Percentiles rank a stretch among this genome's conserved stretches.
Evolutionary conservation across 1,139 yeast genomes (phyloP).

Genomic region (Geotrichum klebahnii): DNA sequence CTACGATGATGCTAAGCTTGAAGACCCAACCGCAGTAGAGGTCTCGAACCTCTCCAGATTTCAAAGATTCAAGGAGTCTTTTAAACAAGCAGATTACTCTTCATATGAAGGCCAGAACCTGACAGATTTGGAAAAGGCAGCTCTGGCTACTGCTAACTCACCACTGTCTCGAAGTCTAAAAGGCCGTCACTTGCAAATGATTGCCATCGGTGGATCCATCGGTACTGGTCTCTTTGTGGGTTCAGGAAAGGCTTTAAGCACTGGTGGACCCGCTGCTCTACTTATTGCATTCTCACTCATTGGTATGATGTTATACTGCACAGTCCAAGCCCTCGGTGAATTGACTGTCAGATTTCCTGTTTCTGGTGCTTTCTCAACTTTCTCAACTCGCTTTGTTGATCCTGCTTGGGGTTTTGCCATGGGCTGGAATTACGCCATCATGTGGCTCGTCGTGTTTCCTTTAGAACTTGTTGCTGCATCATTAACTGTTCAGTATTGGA

Average conservation of each 20-base stretch:
- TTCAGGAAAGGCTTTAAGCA: conserved; percentile 58
- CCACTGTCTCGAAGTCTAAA: conserved; percentile 45
- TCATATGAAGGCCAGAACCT: conserved; percentile 27
- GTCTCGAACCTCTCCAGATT: conserved; percentile 26
- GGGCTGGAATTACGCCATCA: conserved; percentile 76
- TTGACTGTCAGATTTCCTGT: conserved; percentile 75
- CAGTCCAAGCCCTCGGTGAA: conserved; percentile 84
- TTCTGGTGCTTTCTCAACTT: conserved; percentile 73
- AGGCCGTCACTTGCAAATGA: conserved; percentile 57
- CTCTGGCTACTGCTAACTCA: conserved; percentile 36
- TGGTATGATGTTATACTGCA: conserved; percentile 63
- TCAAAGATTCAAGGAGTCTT: conserved; percentile 32
- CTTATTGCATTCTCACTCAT: conserved; percentile 67
- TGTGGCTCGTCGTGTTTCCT: conserved; percentile 73
- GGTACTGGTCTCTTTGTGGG: conserved; percentile 80
- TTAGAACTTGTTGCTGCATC: conserved; percentile 75
- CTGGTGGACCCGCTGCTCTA: conserved; percentile 80
- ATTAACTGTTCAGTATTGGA: conserved; percentile 64
- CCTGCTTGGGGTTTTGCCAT: conserved; percentile 79
- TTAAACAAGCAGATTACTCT: conserved; percentile 29
- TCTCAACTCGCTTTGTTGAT: conserved; percentile 66
- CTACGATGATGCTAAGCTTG: conserved; percentile 50
- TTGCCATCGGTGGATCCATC: conserved; percentile 79
- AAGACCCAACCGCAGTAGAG: conserved; percentile 46
- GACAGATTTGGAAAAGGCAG: conserved; percentile 31